A percentile compares a stretch with the other conserved stretches of the same genome.
phyloP scores from a whole-genome alignment of 495 filamentous ascomycete genomes.

The Cercophora scortea region DNA sequence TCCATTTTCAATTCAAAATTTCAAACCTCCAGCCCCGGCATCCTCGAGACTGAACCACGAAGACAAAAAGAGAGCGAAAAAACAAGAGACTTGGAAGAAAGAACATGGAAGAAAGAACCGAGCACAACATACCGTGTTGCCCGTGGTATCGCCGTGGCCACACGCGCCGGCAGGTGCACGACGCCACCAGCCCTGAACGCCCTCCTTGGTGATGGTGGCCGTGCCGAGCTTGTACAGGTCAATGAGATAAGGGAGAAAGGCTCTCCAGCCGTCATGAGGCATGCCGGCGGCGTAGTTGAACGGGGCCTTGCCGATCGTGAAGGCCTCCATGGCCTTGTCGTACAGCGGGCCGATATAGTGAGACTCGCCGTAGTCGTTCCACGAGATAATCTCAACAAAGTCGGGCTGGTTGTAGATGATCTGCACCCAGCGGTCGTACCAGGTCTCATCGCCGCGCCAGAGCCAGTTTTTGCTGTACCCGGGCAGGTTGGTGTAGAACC shows the following conservation, averaged over 20 bases:
- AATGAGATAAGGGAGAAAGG: conserved; percentile 16
- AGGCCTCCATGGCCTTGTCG: conserved; percentile 8
- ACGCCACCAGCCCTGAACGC: conserved; percentile 6
- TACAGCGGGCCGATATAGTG: conserved; percentile 38
- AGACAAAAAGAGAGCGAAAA: no score
- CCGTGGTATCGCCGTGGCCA: conserved; percentile 11
- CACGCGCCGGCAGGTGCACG: conserved; percentile 12
- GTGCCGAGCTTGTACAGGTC: conserved; percentile 9
- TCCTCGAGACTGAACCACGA: no score
- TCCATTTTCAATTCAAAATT: no score
- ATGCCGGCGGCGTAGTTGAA: conserved; percentile 9
- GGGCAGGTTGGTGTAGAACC: conserved; percentile 56
- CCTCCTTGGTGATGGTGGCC: background rate
- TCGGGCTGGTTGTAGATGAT: conserved; percentile 44
- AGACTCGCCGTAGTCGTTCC: conserved; percentile 65
- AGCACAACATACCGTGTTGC: background rate
- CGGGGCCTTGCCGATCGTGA: conserved; percentile 6
- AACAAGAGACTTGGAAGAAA: background rate
- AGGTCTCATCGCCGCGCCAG: conserved; percentile 49
- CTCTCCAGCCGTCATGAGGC: conserved; percentile 20
- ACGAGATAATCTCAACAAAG: conserved; percentile 57
- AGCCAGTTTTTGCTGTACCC: conserved; percentile 54
- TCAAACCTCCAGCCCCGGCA: no score
- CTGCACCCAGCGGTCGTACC: conserved; percentile 51
- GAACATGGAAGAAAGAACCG: background rate